These are phyloP conservation scores for Colletotrichum destructivum DNA, from an alignment of 2,329 filamentous ascomycete genomes.

Conservation along the genomic window DNA sequence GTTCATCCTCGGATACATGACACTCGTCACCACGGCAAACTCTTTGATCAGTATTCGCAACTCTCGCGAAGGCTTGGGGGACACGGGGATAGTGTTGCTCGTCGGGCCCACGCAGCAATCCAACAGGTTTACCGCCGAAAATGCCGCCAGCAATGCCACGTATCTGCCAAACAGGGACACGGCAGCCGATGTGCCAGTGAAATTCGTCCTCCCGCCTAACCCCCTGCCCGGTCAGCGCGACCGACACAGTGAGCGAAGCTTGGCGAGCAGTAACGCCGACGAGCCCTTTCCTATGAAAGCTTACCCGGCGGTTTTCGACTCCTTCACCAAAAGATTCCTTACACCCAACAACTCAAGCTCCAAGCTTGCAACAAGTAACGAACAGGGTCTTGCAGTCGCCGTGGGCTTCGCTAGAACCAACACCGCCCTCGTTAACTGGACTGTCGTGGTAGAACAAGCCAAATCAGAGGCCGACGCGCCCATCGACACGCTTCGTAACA, in stretches of 20 bases:
- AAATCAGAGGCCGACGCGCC: constrained; percentile 82
- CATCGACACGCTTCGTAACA: constrained; percentile 81
- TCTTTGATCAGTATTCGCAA: constrained; percentile 74
- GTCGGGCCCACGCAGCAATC: constrained; percentile 77
- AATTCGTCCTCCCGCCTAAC: constrained; percentile 73
- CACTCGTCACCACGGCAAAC: constrained; percentile 79
- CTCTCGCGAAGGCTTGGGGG: constrained; percentile 79
- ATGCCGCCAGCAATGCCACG: constrained; percentile 63
- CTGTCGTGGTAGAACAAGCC: constrained; percentile 83
- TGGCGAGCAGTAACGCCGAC: constrained; percentile 58
- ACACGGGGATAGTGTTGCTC: constrained; percentile 79
- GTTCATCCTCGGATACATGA: constrained; percentile 87
- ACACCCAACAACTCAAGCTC: constrained; percentile 78
- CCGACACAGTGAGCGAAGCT: constrained; percentile 64
- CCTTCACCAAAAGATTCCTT: constrained; percentile 67
- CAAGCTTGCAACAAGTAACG: constrained; percentile 79
- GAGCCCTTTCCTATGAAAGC: constrained; percentile 69
- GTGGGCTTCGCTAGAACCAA: constrained; percentile 84
- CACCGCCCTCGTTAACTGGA: constrained; percentile 83
- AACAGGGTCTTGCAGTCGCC: constrained; percentile 78
- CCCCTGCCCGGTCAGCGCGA: constrained; percentile 56
- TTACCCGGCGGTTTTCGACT: constrained; percentile 75
- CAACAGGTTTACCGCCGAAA: constrained; percentile 72
- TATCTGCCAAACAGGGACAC: constrained; percentile 55
- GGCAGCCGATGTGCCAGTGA: constrained; percentile 63